Base-by-base conservation (phyloP, 2,329 filamentous ascomycete species). In the Cladosporium sphaerospermum region DNA sequence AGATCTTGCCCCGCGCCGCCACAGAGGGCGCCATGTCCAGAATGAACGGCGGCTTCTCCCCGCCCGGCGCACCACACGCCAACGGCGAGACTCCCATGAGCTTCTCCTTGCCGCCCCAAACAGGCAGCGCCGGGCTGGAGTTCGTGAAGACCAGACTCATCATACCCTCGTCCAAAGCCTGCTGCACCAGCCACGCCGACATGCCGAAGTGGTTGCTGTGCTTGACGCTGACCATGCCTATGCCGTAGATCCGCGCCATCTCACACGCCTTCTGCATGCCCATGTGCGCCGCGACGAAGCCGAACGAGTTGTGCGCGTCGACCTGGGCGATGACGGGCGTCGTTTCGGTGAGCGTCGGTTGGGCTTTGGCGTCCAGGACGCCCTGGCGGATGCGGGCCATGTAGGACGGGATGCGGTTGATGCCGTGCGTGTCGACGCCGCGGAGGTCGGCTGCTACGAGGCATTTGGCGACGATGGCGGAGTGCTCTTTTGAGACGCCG, bases 151-250 rank as follows among this genome's bases (percentile, higher is more conserved):
- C 81, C 2, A 78, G 69, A n/a, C 80, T 83, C 68, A 84, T 83
- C 66, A 80, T 81, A 3, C 72, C 74, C 1, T 79, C 83, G 54
- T 92, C 85, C 11, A 91, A 69, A 0, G 87, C 88, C 68, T 89
- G 83, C 66, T 88, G 84, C 9, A 90, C 86, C 0, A 90, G 65
- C 85, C 87, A 92, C 0, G 88, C 88, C 3, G 79, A 79, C 88
- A 93, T 93, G 51, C 88, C 88, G 62, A 88, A 91, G 67, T 92
- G 87, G 62, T 92, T 92, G 39, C 83, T 87, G 69, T 86, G 84
- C 67, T 84, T 86, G 63, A 92, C 75, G 54, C 79, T 82, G 0
- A 85, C 85, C 79, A 93, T 83, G 23, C 88, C 88, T 57, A 92
- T 87, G 10, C 87, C 87, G 61, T 77, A 82, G 1, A 71, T 66